Evolutionary conservation across 1,284 basidiomycete genomes (phyloP).

Genomic region (Trichosporon sp.): DNA sequence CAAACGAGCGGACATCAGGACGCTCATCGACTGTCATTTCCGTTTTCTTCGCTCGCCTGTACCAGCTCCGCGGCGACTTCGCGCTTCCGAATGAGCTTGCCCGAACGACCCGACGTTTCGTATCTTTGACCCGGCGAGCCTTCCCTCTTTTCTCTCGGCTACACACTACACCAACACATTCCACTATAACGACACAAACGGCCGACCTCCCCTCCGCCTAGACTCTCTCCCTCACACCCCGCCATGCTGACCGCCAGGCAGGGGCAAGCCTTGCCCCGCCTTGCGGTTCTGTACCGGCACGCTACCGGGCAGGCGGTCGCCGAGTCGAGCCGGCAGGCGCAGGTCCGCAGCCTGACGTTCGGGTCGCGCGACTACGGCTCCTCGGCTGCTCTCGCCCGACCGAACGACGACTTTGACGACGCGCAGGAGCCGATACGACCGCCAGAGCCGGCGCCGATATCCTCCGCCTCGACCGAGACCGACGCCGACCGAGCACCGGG

Average conservation of each 20-base stretch:
- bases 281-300: conserved; percentile 23
- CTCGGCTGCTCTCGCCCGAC: background rate
- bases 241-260: conserved; percentile 41
- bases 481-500: background rate
- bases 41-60: background rate
- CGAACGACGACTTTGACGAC: conserved; percentile 12
- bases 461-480: background rate
- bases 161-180: background rate
- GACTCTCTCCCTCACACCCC: conserved; percentile 50
- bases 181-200: background rate
- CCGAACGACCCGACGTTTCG: conserved; percentile 1
- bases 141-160: background rate
- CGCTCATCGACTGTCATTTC: too few relatives aligned
- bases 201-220: background rate
- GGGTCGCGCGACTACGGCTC: background rate
- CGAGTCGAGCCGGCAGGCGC: conserved; percentile 45
- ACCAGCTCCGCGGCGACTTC: background rate
- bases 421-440: background rate
- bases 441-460: background rate
- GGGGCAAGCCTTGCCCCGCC: conserved; percentile 26
- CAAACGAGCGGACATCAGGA: too few relatives aligned
- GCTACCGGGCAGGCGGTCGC: conserved; percentile 32
- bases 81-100: conserved; percentile 3
- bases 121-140: background rate
- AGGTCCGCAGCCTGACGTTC: conserved; percentile 23